Evolutionary conservation across 108 stramenopile genomes (phyloP).

Genomic region (Skeletonema tropicum): DNA sequence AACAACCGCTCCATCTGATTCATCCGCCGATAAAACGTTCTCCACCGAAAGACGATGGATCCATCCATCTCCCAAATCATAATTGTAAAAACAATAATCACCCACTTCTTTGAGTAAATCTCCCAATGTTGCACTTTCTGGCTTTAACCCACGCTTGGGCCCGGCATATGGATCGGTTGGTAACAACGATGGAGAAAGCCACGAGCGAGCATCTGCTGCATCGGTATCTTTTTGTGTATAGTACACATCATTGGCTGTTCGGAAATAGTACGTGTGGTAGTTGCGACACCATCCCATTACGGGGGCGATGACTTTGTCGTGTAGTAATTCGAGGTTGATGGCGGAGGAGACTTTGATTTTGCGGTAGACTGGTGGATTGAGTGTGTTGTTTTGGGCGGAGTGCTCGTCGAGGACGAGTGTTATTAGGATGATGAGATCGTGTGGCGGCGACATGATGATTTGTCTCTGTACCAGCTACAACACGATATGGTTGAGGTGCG

Average conservation of each 20-base stretch:
- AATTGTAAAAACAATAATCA: slow-evolving; percentile 30
- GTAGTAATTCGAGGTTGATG: slow-evolving; percentile 26
- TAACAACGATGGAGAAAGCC: not conserved
- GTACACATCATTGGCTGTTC: not conserved
- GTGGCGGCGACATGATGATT: not conserved
- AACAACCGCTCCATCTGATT: slow-evolving; percentile 14
- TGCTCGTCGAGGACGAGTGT: slow-evolving; percentile 7
- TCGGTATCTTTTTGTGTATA: not conserved
- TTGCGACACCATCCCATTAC: slow-evolving; percentile 26
- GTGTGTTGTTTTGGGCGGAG: slow-evolving; percentile 7
- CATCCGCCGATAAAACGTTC: not conserved
- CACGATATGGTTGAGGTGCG: too few species aligned
- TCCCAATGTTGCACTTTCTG: slow-evolving; percentile 21
- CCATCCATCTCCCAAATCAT: slow-evolving; percentile 38
- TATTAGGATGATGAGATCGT: slow-evolving; percentile 9
- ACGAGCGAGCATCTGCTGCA: not conserved
- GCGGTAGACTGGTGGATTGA: slow-evolving; percentile 31
- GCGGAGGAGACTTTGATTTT: slow-evolving; percentile 22
- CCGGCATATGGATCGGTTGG: not conserved
- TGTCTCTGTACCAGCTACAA: too few species aligned
- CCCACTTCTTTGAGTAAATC: slow-evolving; percentile 21
- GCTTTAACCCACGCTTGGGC: not conserved
- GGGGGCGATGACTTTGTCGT: slow-evolving; percentile 35
- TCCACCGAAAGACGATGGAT: slow-evolving; percentile 23
- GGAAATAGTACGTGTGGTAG: slow-evolving; percentile 37